Conservation (phyloP, 768 basidiomycete genomes). For the Termitomyces sp. region DNA sequence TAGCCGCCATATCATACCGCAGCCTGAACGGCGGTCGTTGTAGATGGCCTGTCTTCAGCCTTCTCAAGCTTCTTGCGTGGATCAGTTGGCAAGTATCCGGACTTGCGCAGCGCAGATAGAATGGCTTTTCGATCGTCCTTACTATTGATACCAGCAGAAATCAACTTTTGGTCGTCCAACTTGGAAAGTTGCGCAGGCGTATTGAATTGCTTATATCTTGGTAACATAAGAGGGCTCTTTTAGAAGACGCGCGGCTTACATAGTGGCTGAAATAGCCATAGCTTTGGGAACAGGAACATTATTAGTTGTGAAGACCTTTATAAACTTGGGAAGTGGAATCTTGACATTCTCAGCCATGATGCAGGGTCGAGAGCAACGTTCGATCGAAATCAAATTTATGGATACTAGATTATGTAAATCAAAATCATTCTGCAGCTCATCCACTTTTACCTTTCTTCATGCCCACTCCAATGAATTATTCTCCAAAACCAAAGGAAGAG, state of each 20-base stretch:
- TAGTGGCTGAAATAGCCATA: conserved; percentile 65
- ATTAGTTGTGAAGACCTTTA: conserved; percentile 59
- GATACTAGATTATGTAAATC: not conserved
- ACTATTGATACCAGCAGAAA: conserved; percentile 50
- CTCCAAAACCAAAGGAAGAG: conserved; percentile 9
- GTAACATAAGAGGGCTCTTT: not conserved
- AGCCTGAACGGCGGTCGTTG: conserved; percentile 20
- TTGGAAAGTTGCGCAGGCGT: conserved; percentile 52
- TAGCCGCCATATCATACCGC: conserved; percentile 19
- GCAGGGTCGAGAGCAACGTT: not conserved
- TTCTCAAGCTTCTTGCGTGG: conserved; percentile 16
- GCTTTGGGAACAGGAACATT: conserved; percentile 58
- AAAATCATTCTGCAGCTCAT: not conserved
- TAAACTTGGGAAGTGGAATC: conserved; percentile 58
- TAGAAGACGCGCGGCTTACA: conserved; percentile 34
- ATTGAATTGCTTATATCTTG: conserved; percentile 68
- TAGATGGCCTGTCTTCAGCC: conserved; percentile 10
- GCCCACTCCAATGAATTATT: conserved; percentile 3
- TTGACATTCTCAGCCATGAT: conserved; percentile 31
- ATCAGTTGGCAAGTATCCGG: conserved; percentile 45
- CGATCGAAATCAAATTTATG: not conserved
- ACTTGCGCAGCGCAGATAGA: conserved; percentile 56
- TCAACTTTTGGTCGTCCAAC: conserved; percentile 58
- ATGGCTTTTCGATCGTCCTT: conserved; percentile 62
- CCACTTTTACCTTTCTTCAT: not conserved